Evolutionary conservation across 495 filamentous ascomycete genomes (phyloP), one percentile per base, ranked within the genome.

Genomic region (Penicillium daleae): DNA sequence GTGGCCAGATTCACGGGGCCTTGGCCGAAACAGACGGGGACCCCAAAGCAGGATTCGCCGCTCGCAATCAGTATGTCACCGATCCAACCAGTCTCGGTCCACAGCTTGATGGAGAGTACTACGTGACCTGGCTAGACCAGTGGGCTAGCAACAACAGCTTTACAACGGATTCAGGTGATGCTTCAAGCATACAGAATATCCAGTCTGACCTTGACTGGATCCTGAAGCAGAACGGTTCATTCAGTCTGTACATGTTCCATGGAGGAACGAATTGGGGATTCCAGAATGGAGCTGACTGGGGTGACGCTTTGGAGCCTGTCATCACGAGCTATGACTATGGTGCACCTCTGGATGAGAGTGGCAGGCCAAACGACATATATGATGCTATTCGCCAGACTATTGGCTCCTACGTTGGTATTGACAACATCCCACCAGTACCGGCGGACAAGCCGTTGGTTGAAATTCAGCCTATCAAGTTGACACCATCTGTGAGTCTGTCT

Each of bases 211-310:
- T 81, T 8, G 69, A 73, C 29, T 77, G 67, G 62, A 74, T 80
- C 49, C 71, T 82, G 21, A 65, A 64, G 6, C 73, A 74, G 27
- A 73, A 76, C 24, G 71, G 70, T 19, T 79, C 76, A 9, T 79
- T 82, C 56, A 82, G 71, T 61, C 42, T 82, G 26, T 82, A 81
- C 59, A 82, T 82, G 80, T 79, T 82, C 50, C 80, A 83, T 61
- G 79, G 79, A 10, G 78, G 78, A 2, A 82, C 76, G 0, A 81
- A 80, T 39, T 83, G 77, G 55, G 80, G 74, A 0, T 81, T 79
- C 60, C 63, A 73, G 26, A 81, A 79, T 56, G 80, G 80, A 21
- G 77, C 77, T 19, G 63, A 77, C 2, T 81, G 78, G 78, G 68
- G 66, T 46, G 70, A 75, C 49, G 59, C 66, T 12, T 64, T 74